Evolutionary conservation across 768 basidiomycete genomes (phyloP), one percentile per base, ranked within the genome.

Genomic region (Lentinula edodes): DNA sequence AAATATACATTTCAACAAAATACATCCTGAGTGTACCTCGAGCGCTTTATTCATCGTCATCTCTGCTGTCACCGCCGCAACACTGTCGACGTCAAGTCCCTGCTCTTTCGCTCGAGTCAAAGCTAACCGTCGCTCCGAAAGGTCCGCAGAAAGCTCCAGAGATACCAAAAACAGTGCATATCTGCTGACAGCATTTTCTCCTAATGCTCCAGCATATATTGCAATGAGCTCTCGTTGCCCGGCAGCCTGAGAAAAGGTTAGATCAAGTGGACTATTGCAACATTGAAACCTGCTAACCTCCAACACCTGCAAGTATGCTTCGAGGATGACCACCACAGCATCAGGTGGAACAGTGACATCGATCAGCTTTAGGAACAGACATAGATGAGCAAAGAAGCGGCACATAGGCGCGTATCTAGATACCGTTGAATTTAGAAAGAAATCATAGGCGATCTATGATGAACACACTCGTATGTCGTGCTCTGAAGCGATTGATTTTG

Each of bases 371-470:
- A 97, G 80, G 74, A 88, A 93, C 35, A 98, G 85, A 65, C 93
- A 93, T 23, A 98, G 76, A 69, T 99, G 96, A 0, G 95, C 90
- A 68, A 96, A 97, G 76, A 98, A 99, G 3, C 95, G 88, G 50
- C 84, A 86, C 79, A 92, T 81, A 0, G 83, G 79, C 0, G 85
- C 78, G 67, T 89, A 90, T 64, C 89, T 91, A 60, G 6, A 13
- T 7, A 35, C 36, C 60, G 55, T 34, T 23, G 23, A 23, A 23
- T 23, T 23, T 41, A 34, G 20, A 10, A 5, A 8, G 28, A 16
- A 28, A 18, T 13, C n/a, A 9, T 10, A 39, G 38, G n/a, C n/a
- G 20, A 52, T n/a, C 18, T 20, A 9, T 5, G 10, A 60, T n/a
- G 38, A 50, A 74, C 86, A 45, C 65, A 89, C 89, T 90, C 88